Base-by-base conservation (phyloP, 805 yeast species). In the Cyberlindnera japonica region DNA sequence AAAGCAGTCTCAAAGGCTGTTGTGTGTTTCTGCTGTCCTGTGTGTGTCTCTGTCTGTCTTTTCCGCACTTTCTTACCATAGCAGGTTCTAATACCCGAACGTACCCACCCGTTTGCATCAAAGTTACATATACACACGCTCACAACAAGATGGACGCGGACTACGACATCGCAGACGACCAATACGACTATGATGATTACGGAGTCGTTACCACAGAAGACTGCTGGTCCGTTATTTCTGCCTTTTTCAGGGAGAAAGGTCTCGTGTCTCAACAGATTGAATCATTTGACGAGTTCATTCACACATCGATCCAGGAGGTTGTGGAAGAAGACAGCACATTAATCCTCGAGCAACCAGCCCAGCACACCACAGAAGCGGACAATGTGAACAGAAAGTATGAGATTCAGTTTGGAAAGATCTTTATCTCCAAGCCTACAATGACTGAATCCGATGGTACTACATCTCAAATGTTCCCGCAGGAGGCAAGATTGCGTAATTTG, bases 361-460 rank as follows among this genome's bases (percentile, higher is more conserved):
- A 95, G 66, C 98, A 93, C 61, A 82, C 95, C 3, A 80, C 90
- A 26, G 95, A 90, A 54, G 76, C 79, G 43, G 99, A 93, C 62
- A 84, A 88, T 61, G 79, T 87, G 54, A 89, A 86, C 65, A 83
- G 89, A 67, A 79, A 97, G 51, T 95, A 89, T 58, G 97, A 91
- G 65, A 93, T 93, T 61, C 81, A 90, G n/a, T 93, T 93, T 67
- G 99, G 99, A 50, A 95, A 91, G 63, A 93, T 95, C 57, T 93
- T 85, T 65, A 80, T 93, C 52, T 89, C 98, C 19, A 85, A 90
- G 57, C 99, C 99, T 33, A 88, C 96, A 35, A 95, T 93, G 77
- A 95, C 98, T 16, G 99, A 93, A 69, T 96, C 98, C 14, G 99
- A 93, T 68, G 99, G 99, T 70, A 89, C 95, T n/a, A 91, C 98